Evolutionary conservation across 1,284 basidiomycete genomes (phyloP), one percentile per base, ranked within the genome.

Genomic region (Sporisorium reilianum): DNA sequence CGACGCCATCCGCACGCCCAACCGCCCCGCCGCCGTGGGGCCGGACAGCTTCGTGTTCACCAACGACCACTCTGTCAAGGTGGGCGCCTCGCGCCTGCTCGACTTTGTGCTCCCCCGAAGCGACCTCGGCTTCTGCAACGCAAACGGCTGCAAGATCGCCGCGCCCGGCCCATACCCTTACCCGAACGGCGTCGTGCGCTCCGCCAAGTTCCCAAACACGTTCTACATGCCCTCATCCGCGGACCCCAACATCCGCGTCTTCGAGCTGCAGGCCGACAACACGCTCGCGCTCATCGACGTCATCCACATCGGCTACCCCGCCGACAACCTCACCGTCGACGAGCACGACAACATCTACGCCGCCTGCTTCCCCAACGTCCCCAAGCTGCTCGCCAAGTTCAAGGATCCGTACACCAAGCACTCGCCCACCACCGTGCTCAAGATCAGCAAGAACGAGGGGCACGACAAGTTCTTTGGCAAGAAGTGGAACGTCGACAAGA

Each of bases 1-100:
- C 79, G 86, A 88, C 2, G 63, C 69, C 5, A 88, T 93, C 22
- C 60, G 87, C 7, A 89, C 90, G 1, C 92, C 92, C 0, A 93
- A 93, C 79, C 90, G 91, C 75, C 73, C 93, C 11, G 87, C 88
- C 4, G 91, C 91, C 3, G 57, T 65, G 8, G 77, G 76, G 22
- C 71, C 77, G 20, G 79, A 82, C 64, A 72, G 64, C 30, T 82
- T 82, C 51, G 58, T 78, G 32, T 75, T 78, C 41, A 79, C 75
- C 44, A 82, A 82, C 51, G 80, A 82, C 49, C 79, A 82, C 64
- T 48, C 48, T 23, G 22, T 46, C 48, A 81, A 81, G 51, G 51
- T 48, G 4, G 78, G 78, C 1, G 54, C 38, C 1, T 30, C 36
- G 5, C 56, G 77, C 6, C 5, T 46, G 14, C 53, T 80, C 20